phyloP scores from a whole-genome alignment of 306 rosid species.

The Styphnolobium japonicum region DNA sequence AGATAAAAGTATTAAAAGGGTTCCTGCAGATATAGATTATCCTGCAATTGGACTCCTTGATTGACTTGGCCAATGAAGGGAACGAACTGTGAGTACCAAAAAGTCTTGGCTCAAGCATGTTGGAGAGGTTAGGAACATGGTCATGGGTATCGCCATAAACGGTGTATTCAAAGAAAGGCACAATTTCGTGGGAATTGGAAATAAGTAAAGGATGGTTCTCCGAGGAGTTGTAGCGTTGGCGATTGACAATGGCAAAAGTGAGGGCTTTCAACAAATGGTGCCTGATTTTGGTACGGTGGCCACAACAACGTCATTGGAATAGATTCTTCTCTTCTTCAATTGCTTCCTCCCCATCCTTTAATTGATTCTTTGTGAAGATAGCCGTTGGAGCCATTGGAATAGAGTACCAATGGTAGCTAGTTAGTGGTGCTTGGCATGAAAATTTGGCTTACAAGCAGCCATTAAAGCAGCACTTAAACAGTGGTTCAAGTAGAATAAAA shows the following conservation, averaged over 20 bases:
- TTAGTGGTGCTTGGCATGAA: not conserved
- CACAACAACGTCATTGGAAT: constrained; percentile 29
- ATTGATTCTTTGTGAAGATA: not conserved
- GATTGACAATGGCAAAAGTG: constrained; percentile 35
- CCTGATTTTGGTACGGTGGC: constrained; percentile 55
- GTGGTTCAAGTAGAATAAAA: too few species aligned
- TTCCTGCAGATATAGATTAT: constrained; percentile 53
- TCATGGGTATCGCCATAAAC: constrained; percentile 6
- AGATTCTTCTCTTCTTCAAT: not conserved
- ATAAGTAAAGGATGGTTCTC: constrained; percentile 40
- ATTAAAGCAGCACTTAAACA: not conserved
- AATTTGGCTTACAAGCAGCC: not conserved
- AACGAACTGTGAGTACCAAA: constrained; percentile 59
- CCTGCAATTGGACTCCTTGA: constrained; percentile 28
- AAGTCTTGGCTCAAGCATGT: constrained; percentile 36
- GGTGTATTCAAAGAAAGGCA: constrained; percentile 48
- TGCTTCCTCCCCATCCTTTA: not conserved
- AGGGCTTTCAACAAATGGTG: constrained; percentile 61
- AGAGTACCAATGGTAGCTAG: not conserved
- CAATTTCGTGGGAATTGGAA: constrained; percentile 50
- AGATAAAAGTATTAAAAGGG: constrained; percentile 60
- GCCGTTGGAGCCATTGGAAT: not conserved
- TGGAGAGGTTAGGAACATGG: constrained; percentile 29
- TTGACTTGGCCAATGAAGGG: constrained; percentile 33
- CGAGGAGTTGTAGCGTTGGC: not conserved